Evolutionary conservation across 2,329 filamentous ascomycete genomes (phyloP), one percentile per base, ranked within the genome.

Genomic region (Dendryphion nanum): DNA sequence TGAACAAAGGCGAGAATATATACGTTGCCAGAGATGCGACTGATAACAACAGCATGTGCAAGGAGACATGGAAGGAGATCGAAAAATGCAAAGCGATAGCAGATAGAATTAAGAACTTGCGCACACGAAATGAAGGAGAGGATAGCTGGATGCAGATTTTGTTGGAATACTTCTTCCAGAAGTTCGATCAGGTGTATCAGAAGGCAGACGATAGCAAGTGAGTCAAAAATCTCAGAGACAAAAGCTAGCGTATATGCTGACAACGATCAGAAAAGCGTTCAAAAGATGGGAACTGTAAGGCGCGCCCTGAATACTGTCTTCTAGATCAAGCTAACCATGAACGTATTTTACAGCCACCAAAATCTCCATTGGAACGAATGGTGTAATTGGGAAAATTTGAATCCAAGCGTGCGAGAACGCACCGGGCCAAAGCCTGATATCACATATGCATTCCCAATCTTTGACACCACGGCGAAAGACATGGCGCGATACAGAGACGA

Each of bases 361-460:
- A 18, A 33, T 16, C 10, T 40, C 17, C 24, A 31, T n/a, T 33
- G 37, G 41, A 37, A 33, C 19, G 32, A 33, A 14, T 36, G 12
- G 6, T n/a, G 4, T 4, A 30, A 26, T n/a, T 18, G 15, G 18
- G n/a, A 5, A 4, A 30, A 21, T 17, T 30, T 23, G 31, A 15
- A 26, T 13, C 30, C 14, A 23, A 29, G 19, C 14, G 6, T 26
- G 6, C 12, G 17, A 36, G 18, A 8, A 18, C 37, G 28, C 12
- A 41, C 40, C 15, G 33, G 30, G n/a, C 44, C 44, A 16, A 47
- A 44, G 19, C 44, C 44, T 14, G 44, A 47, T 24, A n/a, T 47
- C 18, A 44, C 44, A n/a, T 47, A 47, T 31, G 38, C 34, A 18
- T 47, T 47, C 19, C 44, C 41, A 5, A 39, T 47, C 10, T 28